Evolutionary conservation across 2,329 filamentous ascomycete species (phyloP), one percentile per base, ranked within the genome.

Genomic region (Pseudogymnoascus sp.): DNA sequence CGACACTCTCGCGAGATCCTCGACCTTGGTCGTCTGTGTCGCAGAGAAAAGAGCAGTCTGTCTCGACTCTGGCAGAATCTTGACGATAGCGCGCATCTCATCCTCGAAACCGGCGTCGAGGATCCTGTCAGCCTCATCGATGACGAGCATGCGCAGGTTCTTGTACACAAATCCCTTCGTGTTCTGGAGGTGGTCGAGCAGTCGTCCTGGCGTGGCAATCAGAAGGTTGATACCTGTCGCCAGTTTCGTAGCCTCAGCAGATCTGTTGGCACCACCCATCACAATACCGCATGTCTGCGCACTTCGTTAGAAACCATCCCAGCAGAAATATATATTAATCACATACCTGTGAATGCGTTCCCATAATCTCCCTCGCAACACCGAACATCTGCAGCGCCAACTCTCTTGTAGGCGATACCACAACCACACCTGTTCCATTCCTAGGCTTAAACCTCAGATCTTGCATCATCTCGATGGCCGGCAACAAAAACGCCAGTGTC

Each of bases 1-100:
- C 4, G 94, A 99, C 71, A 99, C 96, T 65, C 94, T 83, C 1
- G 94, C 94, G 60, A 99, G 81, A 75, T 99, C 94, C 76, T 97
- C 93, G 67, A 99, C 94, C 77, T 99, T 97, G 61, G 93, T 97
- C 2, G 94, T 99, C 75, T 97, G 94, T 4, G 94, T 99, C 12
- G 94, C 94, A 12, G 91, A 97, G 80, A 99, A 99, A n/a, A 99
- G 83, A 87, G 96, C 94, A 0, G 92, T 97, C 75, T 97, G 93
- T 63, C 94, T 81, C 66, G 92, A 85, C 62, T 95, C 87, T 53
- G 92, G 90, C 15, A 97, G 78, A 61, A 97, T 94, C 80, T 95
- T 95, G 75, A 97, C 87, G 68, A 99, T 96, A 73, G 95, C 88
- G 66, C 90, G 83, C 89, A 99, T 96, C 77, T 99, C 94, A 71